These are phyloP conservation scores for Salix suchowensis DNA, from an alignment of 345 rosid species.

Conservation along the genomic window DNA sequence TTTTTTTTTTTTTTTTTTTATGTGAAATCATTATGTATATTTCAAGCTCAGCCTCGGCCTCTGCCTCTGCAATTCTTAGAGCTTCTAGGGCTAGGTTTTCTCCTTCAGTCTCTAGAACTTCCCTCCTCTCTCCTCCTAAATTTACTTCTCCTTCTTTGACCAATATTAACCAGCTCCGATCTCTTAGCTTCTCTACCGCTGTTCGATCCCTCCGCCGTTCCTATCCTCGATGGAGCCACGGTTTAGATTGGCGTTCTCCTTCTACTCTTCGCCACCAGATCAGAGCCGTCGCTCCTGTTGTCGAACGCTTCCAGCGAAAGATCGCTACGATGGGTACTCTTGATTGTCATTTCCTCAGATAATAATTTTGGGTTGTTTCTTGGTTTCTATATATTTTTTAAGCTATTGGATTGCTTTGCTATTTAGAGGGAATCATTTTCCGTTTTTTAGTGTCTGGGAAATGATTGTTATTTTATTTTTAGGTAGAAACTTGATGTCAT, in stretches of 20 bases:
- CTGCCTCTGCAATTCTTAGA: conserved; percentile 58
- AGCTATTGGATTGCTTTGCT: neutral
- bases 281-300: conserved; percentile 53
- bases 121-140: neutral
- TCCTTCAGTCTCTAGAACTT: neutral
- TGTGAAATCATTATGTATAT: conserved; percentile 55
- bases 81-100: conserved; percentile 51
- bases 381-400: conserved; percentile 2
- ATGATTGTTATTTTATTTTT: neutral
- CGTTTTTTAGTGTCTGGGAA: neutral
- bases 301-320: conserved; percentile 59
- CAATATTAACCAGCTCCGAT: conserved; percentile 32
- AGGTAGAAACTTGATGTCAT: too few relatives aligned
- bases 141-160: conserved; percentile 17
- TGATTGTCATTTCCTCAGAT: neutral
- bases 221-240: conserved; percentile 70
- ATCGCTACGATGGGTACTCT: conserved; percentile 78
- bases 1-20: conserved; percentile 1
- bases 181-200: conserved; percentile 48
- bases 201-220: conserved; percentile 42
- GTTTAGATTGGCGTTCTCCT: conserved; percentile 59
- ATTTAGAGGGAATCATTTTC: neutral
- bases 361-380: neutral
- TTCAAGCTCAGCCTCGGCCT: conserved; percentile 18
- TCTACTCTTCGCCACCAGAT: conserved; percentile 58